A percentile compares a stretch with the other conserved stretches of the same genome.
Conservation (phyloP, 768 basidiomycete species). For the Amanita subjunquillea region DNA sequence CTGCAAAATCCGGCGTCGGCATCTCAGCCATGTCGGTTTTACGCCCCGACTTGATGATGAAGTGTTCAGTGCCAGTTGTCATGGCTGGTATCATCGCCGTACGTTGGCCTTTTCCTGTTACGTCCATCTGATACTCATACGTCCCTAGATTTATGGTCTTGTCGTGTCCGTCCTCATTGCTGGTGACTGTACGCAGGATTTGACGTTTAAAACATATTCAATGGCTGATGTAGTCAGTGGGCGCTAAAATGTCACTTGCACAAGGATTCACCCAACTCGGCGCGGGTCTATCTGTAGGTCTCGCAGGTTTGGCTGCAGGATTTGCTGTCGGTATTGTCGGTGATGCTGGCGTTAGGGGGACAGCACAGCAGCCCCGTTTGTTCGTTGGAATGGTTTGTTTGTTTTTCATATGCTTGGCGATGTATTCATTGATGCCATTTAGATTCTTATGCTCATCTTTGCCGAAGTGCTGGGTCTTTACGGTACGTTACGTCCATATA, state of each 20-base stretch:
- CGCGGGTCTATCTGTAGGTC: constrained; percentile 85
- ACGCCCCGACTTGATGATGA: constrained; percentile 96
- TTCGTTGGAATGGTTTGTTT: constrained; percentile 84
- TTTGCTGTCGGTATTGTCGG: constrained; percentile 99
- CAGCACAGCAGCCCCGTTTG: constrained; percentile 90
- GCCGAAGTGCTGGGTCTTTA: constrained; percentile 91
- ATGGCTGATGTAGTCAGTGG: constrained; percentile 33
- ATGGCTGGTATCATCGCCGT: constrained; percentile 99
- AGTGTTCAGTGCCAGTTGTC: constrained; percentile 93
- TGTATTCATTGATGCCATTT: constrained; percentile 2
- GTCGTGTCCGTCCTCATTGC: constrained; percentile 98
- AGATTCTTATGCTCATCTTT: constrained; percentile 98
- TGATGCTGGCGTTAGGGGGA: constrained; percentile 96
- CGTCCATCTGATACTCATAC: constrained; percentile 1
- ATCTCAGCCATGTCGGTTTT: constrained; percentile 97
- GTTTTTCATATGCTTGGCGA: neutral
- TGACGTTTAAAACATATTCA: neutral
- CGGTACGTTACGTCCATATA: constrained; percentile 30
- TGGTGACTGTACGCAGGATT: constrained; percentile 52
- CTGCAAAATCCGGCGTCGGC: constrained; percentile 97
- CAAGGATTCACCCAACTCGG: constrained; percentile 91
- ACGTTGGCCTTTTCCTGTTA: constrained; percentile 22
- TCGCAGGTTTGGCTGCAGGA: constrained; percentile 93
- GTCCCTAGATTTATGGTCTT: constrained; percentile 81
- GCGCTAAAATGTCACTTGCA: constrained; percentile 76